Evolutionary conservation across 331 rosid species (phyloP).

Genomic region (Ulmus americana): DNA sequence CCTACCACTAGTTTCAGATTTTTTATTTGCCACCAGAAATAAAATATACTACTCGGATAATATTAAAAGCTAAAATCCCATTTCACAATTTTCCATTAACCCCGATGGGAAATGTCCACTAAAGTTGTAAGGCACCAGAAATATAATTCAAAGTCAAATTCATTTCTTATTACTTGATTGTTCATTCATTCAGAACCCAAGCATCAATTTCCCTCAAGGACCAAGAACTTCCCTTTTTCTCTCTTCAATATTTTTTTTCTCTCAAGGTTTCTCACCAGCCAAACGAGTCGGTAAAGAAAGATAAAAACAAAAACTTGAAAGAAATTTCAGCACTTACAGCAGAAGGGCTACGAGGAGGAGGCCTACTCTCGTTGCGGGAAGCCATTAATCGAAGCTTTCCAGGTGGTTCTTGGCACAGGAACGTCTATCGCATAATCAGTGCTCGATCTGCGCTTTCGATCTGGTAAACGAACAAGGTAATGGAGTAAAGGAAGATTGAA

Average conservation of each 20-base stretch:
- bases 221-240: not conserved
- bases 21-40: not conserved
- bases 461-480: not conserved
- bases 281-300: not conserved
- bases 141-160: not conserved
- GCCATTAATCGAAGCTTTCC: conserved; percentile 38
- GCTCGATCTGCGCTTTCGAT: not conserved
- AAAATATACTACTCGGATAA: not conserved
- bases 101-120: too few species aligned
- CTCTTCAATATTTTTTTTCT: too few species aligned
- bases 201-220: not conserved
- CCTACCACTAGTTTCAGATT: not conserved
- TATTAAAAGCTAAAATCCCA: not conserved
- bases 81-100: too few species aligned
- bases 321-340: conserved; percentile 32
- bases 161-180: not conserved
- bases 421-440: conserved; percentile 11
- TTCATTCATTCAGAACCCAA: not conserved
- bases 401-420: not conserved
- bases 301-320: too few species aligned
- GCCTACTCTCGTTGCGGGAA: conserved; percentile 67
- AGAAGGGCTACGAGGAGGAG: conserved; percentile 57
- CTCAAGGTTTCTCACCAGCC: not conserved
- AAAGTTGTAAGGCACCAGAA: not conserved
- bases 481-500: not conserved